Base-by-base conservation (phyloP, 345 rosid species). In the Bruguiera gymnorhiza region DNA sequence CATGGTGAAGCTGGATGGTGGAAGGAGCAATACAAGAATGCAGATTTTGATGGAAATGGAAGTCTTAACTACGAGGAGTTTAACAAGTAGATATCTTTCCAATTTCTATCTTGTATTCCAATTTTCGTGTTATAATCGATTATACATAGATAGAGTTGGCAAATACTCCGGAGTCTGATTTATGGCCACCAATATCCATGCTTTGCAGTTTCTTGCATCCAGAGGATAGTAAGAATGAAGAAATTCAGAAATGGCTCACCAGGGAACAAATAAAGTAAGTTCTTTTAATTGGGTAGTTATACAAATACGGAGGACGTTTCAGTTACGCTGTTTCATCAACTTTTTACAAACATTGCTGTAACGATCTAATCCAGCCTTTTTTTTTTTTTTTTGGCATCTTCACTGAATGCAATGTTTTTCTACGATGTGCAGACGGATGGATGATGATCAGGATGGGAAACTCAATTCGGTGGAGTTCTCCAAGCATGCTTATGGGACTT, bases 1-100 rank as follows among this genome's bases (percentile, higher is more conserved):
- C 86, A 85, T 32, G 90, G 97, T 56, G 86, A 88, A 58, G 93
- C 86, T 53, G 97, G 97, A 43, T 88, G 93, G 96, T 86, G 89
- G 89, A 85, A 77, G 80, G 75, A 81, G 71, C 84, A 79, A 77
- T 86, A 84, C 67, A 69, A 43, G 34, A 87, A 80, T 65, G 86
- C 96, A 7, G 92, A 89, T 62, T 70, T 70, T 59, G 92, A 89
- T 63, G 56, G 34, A 2, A 83, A 79, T 70, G 88, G 86, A 48
- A 67, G 58, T 63, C 89, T 87, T 27, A 77, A 86, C 58, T 77
- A 82, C 21, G 73, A 80, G 15, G 89, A 87, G 60, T 82, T 89
- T 60, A 81, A 80, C 73, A 79, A 86, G 92, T 87, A 86, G 68
- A 59, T 39, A 19, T 10, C 2, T 3, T 37, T 34, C 52, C 52